Base-by-base conservation (phyloP, 2,329 filamentous ascomycete species). In the Bipolaris zeicola region DNA sequence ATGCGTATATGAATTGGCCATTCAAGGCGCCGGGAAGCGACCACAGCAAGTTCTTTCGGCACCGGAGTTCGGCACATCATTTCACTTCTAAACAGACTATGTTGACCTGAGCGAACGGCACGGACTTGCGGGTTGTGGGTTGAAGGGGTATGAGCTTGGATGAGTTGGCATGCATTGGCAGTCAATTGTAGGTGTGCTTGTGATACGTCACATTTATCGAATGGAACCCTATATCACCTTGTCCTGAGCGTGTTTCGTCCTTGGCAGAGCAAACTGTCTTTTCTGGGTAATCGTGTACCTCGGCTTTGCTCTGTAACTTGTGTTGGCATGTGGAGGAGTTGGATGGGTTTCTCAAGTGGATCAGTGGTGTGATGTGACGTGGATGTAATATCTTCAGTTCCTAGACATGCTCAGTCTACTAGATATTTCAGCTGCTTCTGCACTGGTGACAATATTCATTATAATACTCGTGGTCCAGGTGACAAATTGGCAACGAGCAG, bases 1-100 rank as follows among this genome's bases (percentile, higher is more conserved):
- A 47, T n/a, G 74, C 71, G 14, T 77, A 70, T 48, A 62, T 50
- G 41, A 66, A 66, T 7, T 77, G 75, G 75, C 73, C 71, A 1
- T 77, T 76, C 52, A 67, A 68, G 36, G 58, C 56, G 4, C 62
- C 63, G 5, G 63, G 60, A 3, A 61, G 66, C 10, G 58, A 70
- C 42, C 62, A 68, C 28, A 60, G 58, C 24, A 65, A 57, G 31
- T 73, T 67, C 42, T 75, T 74, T 26, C 59, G 62, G 46, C 41
- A 59, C 4, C 60, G 41, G 49, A 28, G 36, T 18, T 33, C 48
- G 11, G 43, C 39, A 4, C 28, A 38, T 11, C 16, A 33, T 5
- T 53, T 53, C 6, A 31, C 6, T 3, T 7, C 10, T 5, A 39
- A 24, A 34, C 11, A 4, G 24, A 13, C 33, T 13, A 13, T 11